Evolutionary conservation across 2,329 filamentous ascomycete species (phyloP).

Genomic region (Coniochaeta sp.): DNA sequence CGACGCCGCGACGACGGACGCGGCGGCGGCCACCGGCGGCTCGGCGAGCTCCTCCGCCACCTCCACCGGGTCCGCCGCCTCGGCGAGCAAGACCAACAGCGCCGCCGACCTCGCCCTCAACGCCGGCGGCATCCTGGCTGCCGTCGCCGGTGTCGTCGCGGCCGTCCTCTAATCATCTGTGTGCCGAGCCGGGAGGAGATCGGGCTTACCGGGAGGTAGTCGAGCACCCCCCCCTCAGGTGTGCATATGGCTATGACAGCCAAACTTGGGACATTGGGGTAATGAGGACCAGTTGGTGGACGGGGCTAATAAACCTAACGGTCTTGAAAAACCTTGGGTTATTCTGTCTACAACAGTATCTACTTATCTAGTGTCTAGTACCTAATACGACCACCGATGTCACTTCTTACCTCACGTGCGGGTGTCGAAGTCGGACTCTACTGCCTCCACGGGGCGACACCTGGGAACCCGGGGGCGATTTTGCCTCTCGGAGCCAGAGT

Average conservation of each 20-base stretch:
- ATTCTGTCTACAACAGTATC: background rate
- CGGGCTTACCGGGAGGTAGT: background rate
- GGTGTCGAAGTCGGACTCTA: background rate
- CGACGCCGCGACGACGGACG: conserved; percentile 12
- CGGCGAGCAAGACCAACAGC: conserved; percentile 11
- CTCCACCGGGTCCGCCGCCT: conserved; percentile 4
- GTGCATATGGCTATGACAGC: background rate
- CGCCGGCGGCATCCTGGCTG: conserved; percentile 21
- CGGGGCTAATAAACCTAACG: background rate
- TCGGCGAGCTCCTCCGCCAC: conserved; percentile 9
- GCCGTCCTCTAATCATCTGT: conserved; percentile 20
- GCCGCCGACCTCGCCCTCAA: conserved; percentile 19
- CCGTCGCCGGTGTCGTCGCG: conserved; percentile 22
- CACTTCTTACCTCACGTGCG: background rate
- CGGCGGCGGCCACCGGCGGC: conserved; percentile 11
- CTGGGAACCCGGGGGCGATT: background rate
- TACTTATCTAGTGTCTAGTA: conserved; percentile 1
- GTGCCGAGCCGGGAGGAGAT: background rate
- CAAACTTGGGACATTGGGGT: background rate
- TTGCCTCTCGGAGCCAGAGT: background rate
- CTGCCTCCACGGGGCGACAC: background rate
- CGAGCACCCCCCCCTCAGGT: too few relatives aligned
- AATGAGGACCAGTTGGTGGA: background rate
- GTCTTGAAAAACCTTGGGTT: background rate
- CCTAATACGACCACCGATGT: background rate